Base-by-base conservation (phyloP, 2,329 filamentous ascomycete genomes). In the Rhynchosporium agropyri region DNA sequence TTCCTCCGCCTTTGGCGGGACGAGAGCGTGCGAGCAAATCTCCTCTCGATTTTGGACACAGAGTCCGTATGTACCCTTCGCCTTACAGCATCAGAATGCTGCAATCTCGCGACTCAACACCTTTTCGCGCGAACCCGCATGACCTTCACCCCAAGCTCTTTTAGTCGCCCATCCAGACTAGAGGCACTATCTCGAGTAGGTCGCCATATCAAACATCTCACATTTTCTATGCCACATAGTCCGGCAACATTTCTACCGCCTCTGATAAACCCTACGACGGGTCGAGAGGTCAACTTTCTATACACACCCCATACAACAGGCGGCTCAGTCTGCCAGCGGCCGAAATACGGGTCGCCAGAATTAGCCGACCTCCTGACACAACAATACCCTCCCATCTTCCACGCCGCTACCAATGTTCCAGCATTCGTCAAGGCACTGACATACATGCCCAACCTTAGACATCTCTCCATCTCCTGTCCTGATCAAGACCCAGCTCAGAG, bases 301-400 rank as follows among this genome's bases (percentile, higher is more conserved):
- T 96, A 96, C 78, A 89, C 86, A 62, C 92, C 92, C 15, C 89
- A 92, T 72, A 85, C 84, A 2, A 86, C 86, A 46, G 84, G 85
- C 73, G 83, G 83, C 36, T 85, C 81, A 60, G 84, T 81, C 51
- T 78, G 87, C 69, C 81, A 84, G 67, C 72, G 87, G 60, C 89
- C 89, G 58, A 94, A 91, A 77, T 96, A 96, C 75, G 90, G 89
- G 69, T 90, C 88, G 74, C 82, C 84, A 70, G 89, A 91, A 60
- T 85, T 95, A 71, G 92, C 88, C 65, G 89, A 94, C 73, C 83
- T 96, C 63, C 81, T 96, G 65, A 90, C 91, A 13, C 87, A 91
- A 73, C 92, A 96, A 77, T 96, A 96, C 72, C 91, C 91, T 58
- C 91, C 92, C 5, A 79, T 96, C 2, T 96, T 96, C 77, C 92